Evolutionary conservation across 2,329 filamentous ascomycete genomes (phyloP).

Genomic region (Xylaria sp.): DNA sequence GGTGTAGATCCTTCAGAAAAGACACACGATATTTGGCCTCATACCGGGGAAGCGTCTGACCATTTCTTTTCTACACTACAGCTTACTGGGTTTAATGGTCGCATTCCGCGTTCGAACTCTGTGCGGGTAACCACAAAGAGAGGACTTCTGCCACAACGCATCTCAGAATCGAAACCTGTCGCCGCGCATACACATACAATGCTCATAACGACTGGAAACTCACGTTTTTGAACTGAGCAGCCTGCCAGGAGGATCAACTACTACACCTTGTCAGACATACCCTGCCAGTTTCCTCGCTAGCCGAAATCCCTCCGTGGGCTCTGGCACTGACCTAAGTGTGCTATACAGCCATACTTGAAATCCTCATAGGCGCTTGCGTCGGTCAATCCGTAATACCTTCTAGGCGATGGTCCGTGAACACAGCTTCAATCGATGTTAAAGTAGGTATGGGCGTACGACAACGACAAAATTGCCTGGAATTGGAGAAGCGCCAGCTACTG

Average conservation of each 20-base stretch:
- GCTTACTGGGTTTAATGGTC: constrained; percentile 10
- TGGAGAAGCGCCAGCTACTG: constrained; percentile 20
- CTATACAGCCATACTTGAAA: constrained; percentile 17
- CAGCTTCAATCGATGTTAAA: constrained; percentile 13
- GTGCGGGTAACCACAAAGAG: background rate
- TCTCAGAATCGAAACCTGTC: constrained; percentile 13
- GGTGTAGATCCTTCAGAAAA: constrained; percentile 36
- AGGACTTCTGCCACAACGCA: constrained; percentile 6
- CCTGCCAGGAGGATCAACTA: constrained; percentile 28
- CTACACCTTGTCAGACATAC: constrained; percentile 24
- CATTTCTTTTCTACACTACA: constrained; percentile 22
- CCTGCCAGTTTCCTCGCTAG: constrained; percentile 23
- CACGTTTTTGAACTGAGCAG: constrained; percentile 21
- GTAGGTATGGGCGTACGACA: constrained; percentile 12
- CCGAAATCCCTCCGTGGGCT: constrained; percentile 23
- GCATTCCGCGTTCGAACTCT: background rate
- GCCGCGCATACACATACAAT: constrained; percentile 19
- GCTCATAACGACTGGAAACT: constrained; percentile 12
- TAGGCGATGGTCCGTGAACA: constrained; percentile 21
- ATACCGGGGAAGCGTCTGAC: constrained; percentile 30
- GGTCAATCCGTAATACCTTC: constrained; percentile 9
- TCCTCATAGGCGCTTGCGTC: constrained; percentile 5
- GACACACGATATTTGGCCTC: constrained; percentile 34
- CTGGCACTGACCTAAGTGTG: constrained; percentile 7
- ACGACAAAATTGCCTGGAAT: constrained; percentile 10